These are phyloP conservation scores for Erigeron philadelphicus DNA, from an alignment of 140 eudicot species.

Conservation along the genomic window DNA sequence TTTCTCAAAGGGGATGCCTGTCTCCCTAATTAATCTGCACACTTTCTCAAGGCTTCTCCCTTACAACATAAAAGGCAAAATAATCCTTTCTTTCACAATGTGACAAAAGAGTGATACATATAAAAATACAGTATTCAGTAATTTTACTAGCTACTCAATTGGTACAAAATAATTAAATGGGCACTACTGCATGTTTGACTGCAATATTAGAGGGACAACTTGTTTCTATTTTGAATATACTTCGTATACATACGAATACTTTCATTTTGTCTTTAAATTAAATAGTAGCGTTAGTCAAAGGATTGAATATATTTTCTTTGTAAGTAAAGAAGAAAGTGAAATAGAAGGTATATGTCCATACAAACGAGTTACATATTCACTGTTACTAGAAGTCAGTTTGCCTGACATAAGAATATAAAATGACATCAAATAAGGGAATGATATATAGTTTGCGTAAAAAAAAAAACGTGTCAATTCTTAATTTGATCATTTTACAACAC, in stretches of 20 bases:
- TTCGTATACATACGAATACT: not conserved
- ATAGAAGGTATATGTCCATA: too few relatives aligned
- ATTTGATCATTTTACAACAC: too few relatives aligned
- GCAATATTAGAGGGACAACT: slow-evolving; percentile 4
- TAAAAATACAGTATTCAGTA: not conserved
- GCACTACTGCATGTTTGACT: not conserved
- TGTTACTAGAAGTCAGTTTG: too few relatives aligned
- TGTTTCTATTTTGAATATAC: not conserved
- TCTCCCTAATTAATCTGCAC: slow-evolving; percentile 38
- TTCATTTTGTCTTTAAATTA: not conserved
- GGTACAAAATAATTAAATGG: slow-evolving; percentile 19
- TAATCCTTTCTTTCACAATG: slow-evolving; percentile 23
- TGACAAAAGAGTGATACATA: not conserved
- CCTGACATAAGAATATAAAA: too few relatives aligned
- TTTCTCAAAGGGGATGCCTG: slow-evolving; percentile 43
- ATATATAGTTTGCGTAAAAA: too few relatives aligned
- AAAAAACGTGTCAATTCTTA: too few relatives aligned
- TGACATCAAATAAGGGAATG: too few relatives aligned
- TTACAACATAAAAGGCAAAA: slow-evolving; percentile 8
- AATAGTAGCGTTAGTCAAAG: not conserved
- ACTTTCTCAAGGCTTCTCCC: slow-evolving; percentile 31
- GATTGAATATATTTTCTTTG: too few relatives aligned
- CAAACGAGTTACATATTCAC: too few relatives aligned
- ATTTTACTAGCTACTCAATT: not conserved
- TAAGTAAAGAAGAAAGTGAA: too few relatives aligned